Percentiles rank a stretch among this genome's conserved stretches.
Evolutionary conservation across 2,329 filamentous ascomycete genomes (phyloP).

Genomic region (Cylindrodendrum hubeiense): DNA sequence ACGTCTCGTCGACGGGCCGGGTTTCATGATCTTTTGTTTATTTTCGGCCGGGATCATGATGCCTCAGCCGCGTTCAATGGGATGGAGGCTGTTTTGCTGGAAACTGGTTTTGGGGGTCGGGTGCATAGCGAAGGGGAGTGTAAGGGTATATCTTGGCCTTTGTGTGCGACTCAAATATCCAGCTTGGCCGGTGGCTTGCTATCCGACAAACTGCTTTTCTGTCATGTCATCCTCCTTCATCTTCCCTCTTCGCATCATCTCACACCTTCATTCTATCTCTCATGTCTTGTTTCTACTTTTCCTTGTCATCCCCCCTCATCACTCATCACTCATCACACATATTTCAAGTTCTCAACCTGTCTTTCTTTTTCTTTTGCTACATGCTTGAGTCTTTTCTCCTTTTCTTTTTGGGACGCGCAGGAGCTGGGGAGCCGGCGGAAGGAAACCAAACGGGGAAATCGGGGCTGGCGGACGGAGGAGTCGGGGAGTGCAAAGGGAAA

Average conservation of each 20-base stretch:
- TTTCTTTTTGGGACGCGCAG: slow-evolving; percentile 39
- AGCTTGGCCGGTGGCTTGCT: slow-evolving; percentile 45
- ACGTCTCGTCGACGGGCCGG: slow-evolving; percentile 33
- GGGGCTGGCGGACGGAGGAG: slow-evolving; percentile 42
- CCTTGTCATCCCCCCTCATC: slow-evolving; percentile 13
- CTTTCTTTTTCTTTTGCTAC: slow-evolving; percentile 37
- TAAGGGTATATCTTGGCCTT: slow-evolving; percentile 55
- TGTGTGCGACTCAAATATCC: slow-evolving; percentile 50
- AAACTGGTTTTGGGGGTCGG: slow-evolving; percentile 53
- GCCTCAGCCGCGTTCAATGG: slow-evolving; percentile 26
- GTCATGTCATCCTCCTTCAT: slow-evolving; percentile 37
- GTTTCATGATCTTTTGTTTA: slow-evolving; percentile 16
- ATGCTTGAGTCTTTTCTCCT: slow-evolving; percentile 31
- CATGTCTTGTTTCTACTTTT: slow-evolving; percentile 14
- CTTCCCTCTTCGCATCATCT: slow-evolving; percentile 29
- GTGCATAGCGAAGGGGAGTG: slow-evolving; percentile 61
- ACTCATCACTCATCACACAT: slow-evolving; percentile 31
- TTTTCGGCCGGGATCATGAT: slow-evolving; percentile 19
- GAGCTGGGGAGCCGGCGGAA: slow-evolving; percentile 45
- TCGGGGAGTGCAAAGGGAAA: slow-evolving; percentile 45
- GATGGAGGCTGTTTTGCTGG: slow-evolving; percentile 56
- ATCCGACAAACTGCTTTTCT: slow-evolving; percentile 42
- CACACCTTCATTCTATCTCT: slow-evolving; percentile 26
- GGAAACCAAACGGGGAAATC: slow-evolving; percentile 28
- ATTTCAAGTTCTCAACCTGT: slow-evolving; percentile 20